phyloP scores from a whole-genome alignment of 164 flowering plant species.

The Nymphaea thermarum region DNA sequence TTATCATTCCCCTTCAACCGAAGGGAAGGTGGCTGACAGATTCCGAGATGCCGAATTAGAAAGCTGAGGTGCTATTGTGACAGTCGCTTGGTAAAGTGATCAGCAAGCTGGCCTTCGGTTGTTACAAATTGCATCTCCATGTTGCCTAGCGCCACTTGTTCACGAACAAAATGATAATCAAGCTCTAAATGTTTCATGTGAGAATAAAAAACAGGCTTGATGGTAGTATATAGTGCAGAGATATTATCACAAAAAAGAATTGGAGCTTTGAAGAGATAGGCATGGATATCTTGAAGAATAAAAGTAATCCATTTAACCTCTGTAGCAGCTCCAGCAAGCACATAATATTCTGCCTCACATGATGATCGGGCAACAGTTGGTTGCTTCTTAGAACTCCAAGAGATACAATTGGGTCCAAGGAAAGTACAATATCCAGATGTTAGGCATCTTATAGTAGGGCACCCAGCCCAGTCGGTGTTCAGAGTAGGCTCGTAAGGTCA shows the following conservation, averaged over 20 bases:
- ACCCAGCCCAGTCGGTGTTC: background rate
- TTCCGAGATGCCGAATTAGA: background rate
- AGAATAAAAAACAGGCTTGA: background rate
- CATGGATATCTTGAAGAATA: background rate
- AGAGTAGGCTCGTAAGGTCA: background rate
- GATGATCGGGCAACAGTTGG: background rate
- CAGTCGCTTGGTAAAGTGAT: background rate
- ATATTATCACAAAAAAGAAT: background rate
- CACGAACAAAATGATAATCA: background rate
- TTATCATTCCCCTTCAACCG: background rate
- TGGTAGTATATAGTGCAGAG: background rate
- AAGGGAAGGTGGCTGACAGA: background rate
- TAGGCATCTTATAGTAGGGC: background rate
- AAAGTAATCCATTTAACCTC: background rate
- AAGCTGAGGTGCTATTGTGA: no score
- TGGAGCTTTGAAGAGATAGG: background rate
- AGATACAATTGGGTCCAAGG: background rate
- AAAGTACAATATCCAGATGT: background rate
- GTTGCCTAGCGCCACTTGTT: background rate
- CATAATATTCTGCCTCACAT: background rate
- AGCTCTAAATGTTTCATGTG: conserved; percentile 2
- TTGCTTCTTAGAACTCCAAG: background rate
- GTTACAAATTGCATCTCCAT: background rate
- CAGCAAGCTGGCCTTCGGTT: background rate
- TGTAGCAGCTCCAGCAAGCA: no score